Conservation (phyloP, 2,329 filamentous ascomycete genomes). For the Stagonosporopsis tanaceti region DNA sequence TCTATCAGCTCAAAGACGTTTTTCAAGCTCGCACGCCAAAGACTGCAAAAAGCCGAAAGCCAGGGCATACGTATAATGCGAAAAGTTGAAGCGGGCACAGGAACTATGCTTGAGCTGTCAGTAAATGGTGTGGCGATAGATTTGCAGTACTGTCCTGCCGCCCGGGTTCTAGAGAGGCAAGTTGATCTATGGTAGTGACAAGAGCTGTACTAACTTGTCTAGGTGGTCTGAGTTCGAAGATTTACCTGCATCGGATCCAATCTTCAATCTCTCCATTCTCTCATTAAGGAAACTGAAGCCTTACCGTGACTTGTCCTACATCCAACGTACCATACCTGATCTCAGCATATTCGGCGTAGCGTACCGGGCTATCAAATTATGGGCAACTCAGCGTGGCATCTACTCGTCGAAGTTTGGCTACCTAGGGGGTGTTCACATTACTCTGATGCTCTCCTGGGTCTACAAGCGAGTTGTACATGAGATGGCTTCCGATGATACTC, state of each 20-base stretch:
- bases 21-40: constrained; percentile 65
- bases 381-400: constrained; percentile 68
- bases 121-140: constrained; percentile 67
- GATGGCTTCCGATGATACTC: constrained; percentile 25
- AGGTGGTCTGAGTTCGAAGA: constrained; percentile 51
- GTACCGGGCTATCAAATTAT: constrained; percentile 67
- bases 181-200: background rate
- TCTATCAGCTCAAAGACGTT: constrained; percentile 68
- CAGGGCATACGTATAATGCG: constrained; percentile 62
- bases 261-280: constrained; percentile 64
- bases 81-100: constrained; percentile 65
- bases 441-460: constrained; percentile 67
- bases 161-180: constrained; percentile 61
- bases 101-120: constrained; percentile 70
- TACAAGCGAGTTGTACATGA: constrained; percentile 57
- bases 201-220: constrained; percentile 14
- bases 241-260: constrained; percentile 59
- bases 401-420: constrained; percentile 72
- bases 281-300: constrained; percentile 70
- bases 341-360: constrained; percentile 65
- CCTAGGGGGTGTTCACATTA: constrained; percentile 70
- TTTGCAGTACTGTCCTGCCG: constrained; percentile 71
- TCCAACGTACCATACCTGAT: constrained; percentile 68
- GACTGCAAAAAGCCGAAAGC: constrained; percentile 58
- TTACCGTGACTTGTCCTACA: constrained; percentile 67